A percentile compares a stretch with the other conserved stretches of the same genome.
Conservation (phyloP, 495 filamentous ascomycete species). For the Neurospora discreta region DNA sequence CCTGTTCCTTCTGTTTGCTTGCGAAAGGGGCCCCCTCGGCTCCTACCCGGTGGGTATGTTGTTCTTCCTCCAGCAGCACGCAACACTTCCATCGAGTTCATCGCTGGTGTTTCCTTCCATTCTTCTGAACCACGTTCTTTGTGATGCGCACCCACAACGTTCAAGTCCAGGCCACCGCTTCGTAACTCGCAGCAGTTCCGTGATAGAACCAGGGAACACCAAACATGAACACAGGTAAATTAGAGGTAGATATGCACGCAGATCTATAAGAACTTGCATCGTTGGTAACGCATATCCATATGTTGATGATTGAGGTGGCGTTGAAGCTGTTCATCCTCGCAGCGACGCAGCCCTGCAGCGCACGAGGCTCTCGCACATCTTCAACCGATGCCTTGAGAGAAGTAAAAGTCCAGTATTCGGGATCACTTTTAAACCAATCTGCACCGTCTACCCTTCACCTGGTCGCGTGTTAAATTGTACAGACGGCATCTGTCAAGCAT, state of each 20-base stretch:
- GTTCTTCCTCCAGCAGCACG: background rate
- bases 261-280: background rate
- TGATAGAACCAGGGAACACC: background rate
- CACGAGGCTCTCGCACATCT: too few relatives aligned
- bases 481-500: too few relatives aligned
- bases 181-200: background rate
- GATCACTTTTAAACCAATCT: too few relatives aligned
- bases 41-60: background rate
- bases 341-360: too few relatives aligned
- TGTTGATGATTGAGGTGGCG: background rate
- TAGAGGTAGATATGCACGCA: too few relatives aligned
- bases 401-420: too few relatives aligned
- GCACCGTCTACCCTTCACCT: too few relatives aligned
- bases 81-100: background rate
- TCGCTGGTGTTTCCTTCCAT: background rate
- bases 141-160: background rate
- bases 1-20: background rate
- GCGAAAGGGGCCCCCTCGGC: background rate
- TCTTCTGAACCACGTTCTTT: background rate
- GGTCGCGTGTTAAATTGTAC: too few relatives aligned
- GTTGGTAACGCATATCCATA: background rate
- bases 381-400: too few relatives aligned
- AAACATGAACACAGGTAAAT: too few relatives aligned
- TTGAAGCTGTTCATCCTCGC: background rate
- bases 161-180: background rate